A percentile compares a stretch with the other conserved stretches of the same genome.
Conservation (phyloP, 805 yeast species). For the Candida tammaniensis region DNA sequence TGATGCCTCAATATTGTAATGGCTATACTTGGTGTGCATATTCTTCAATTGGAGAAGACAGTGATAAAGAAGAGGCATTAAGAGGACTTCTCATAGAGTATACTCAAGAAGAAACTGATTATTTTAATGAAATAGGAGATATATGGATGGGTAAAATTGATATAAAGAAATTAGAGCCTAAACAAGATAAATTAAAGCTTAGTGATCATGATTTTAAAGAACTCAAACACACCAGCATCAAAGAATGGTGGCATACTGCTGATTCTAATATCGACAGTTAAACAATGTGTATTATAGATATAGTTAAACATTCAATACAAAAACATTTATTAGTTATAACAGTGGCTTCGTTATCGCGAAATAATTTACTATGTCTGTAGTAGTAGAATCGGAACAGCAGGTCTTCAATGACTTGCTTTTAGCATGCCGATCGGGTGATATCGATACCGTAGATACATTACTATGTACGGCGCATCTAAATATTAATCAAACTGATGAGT, state of each 20-base stretch:
- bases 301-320: too few species aligned
- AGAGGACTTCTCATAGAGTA: conserved; percentile 24
- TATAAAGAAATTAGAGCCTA: not conserved
- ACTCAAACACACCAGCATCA: not conserved
- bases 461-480: conserved; percentile 41
- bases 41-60: conserved; percentile 22
- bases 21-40: conserved; percentile 35
- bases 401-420: conserved; percentile 14
- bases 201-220: conserved; percentile 5
- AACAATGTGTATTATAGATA: not conserved
- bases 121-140: conserved; percentile 22
- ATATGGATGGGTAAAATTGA: conserved; percentile 29
- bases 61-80: conserved; percentile 11
- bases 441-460: conserved; percentile 57
- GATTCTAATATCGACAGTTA: not conserved
- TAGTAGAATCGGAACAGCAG: not conserved
- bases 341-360: too few species aligned
- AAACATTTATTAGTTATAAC: too few species aligned
- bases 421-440: conserved; percentile 71
- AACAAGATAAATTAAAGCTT: conserved; percentile 3
- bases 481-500: conserved; percentile 58
- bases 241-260: conserved; percentile 4
- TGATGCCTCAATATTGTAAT: conserved; percentile 24
- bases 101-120: conserved; percentile 18
- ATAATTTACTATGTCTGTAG: too few species aligned